These are phyloP conservation scores for Trichoderma sp. DNA, from an alignment of 2,329 filamentous ascomycete genomes.

Conservation along the genomic window DNA sequence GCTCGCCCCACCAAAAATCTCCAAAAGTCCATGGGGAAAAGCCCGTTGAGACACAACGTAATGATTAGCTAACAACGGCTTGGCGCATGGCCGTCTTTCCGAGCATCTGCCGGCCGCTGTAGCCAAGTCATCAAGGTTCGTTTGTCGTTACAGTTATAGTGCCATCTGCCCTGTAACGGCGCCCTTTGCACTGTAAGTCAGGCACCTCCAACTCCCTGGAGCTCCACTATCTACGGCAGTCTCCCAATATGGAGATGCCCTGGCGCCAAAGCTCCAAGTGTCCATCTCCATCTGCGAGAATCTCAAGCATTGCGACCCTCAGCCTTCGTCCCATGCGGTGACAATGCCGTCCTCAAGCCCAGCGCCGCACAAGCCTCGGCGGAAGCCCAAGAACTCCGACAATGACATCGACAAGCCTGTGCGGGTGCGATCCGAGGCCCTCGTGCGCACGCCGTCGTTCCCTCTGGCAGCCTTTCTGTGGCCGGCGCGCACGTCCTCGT, in stretches of 20 bases:
- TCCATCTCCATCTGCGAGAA: conserved; percentile 1
- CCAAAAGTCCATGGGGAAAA: not conserved
- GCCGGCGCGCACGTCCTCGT: conserved; percentile 79
- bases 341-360: conserved; percentile 53
- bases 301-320: conserved; percentile 19
- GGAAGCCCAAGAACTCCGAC: conserved; percentile 55
- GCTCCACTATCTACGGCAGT: conserved; percentile 28
- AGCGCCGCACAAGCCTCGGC: conserved; percentile 61
- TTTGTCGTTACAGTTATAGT: not conserved
- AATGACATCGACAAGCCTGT: conserved; percentile 42
- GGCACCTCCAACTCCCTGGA: conserved; percentile 24
- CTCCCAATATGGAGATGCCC: conserved; percentile 21
- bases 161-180: not conserved
- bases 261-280: conserved; percentile 21
- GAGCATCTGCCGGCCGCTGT: conserved; percentile 22
- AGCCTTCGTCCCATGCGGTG: conserved; percentile 26
- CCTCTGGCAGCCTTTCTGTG: conserved; percentile 93
- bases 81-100: not conserved
- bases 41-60: conserved; percentile 9
- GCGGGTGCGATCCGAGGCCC: conserved; percentile 42
- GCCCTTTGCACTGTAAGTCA: not conserved
- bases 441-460: conserved; percentile 69
- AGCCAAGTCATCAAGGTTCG: too few species aligned
- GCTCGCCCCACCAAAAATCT: conserved; percentile 6
- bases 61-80: conserved; percentile 13